These are phyloP conservation scores for Urochloa ruziziensis DNA, from an alignment of 176 grass and related monocot genomes.

Conservation along the genomic window DNA sequence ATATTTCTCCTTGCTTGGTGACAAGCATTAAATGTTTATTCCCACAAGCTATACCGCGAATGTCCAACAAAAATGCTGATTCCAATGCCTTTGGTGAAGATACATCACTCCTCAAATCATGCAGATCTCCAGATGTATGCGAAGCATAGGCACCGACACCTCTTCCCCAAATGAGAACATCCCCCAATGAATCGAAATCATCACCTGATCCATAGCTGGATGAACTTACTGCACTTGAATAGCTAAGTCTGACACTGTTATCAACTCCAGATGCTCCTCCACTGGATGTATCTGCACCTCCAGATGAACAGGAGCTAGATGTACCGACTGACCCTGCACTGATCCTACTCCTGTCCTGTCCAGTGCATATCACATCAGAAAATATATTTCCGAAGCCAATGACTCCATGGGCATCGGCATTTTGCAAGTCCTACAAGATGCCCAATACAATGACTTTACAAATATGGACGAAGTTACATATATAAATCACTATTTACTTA, in stretches of 20 bases:
- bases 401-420: slow-evolving; percentile 30
- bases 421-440: slow-evolving; percentile 46
- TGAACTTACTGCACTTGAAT: slow-evolving; percentile 70
- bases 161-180: slow-evolving; percentile 73
- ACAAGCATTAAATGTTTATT: slow-evolving; percentile 54
- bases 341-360: slow-evolving; percentile 28
- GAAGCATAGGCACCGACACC: slow-evolving; percentile 43
- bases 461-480: not conserved
- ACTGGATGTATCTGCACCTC: slow-evolving; percentile 49
- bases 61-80: slow-evolving; percentile 55
- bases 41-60: slow-evolving; percentile 66
- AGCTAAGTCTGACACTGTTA: slow-evolving; percentile 58
- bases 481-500: slow-evolving; percentile 19
- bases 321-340: slow-evolving; percentile 39
- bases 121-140: slow-evolving; percentile 20
- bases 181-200: slow-evolving; percentile 66
- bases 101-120: slow-evolving; percentile 41
- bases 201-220: slow-evolving; percentile 73
- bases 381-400: slow-evolving; percentile 58
- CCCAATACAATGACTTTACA: not conserved
- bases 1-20: slow-evolving; percentile 78
- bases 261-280: slow-evolving; percentile 44
- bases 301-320: slow-evolving; percentile 53
- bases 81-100: slow-evolving; percentile 62
- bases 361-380: slow-evolving; percentile 61